phyloP scores from a whole-genome alignment of 371 early-diverging fungal genomes.

The Encephalitozoon hellem region DNA sequence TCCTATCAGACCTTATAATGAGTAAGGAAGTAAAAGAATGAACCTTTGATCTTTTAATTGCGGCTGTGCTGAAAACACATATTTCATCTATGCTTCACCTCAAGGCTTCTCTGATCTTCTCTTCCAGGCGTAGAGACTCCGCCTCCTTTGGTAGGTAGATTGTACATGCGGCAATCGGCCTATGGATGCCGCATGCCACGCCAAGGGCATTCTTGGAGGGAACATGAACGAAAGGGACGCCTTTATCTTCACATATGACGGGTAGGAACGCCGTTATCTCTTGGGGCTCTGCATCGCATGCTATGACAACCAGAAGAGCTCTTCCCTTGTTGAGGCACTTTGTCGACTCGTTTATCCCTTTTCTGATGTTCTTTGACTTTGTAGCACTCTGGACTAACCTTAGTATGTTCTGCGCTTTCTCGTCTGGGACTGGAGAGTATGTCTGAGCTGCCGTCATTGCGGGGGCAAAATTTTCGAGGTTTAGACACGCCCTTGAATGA shows the following conservation, averaged over 20 bases:
- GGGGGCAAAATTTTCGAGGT: background rate
- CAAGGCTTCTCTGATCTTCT: slow-evolving; percentile 30
- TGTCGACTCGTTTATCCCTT: slow-evolving; percentile 98
- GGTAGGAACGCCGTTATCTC: slow-evolving; percentile 91
- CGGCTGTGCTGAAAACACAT: background rate
- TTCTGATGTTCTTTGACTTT: slow-evolving; percentile 92
- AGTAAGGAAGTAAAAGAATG: background rate
- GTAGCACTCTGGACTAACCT: slow-evolving; percentile 87
- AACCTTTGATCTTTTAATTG: background rate
- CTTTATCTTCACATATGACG: slow-evolving; percentile 94
- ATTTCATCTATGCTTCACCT: background rate
- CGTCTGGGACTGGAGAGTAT: slow-evolving; percentile 63
- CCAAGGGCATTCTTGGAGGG: slow-evolving; percentile 88
- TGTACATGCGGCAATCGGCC: slow-evolving; percentile 73
- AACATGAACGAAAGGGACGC: slow-evolving; percentile 91
- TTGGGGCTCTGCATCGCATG: slow-evolving; percentile 89
- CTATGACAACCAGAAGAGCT: slow-evolving; percentile 91
- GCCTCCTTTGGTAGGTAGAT: slow-evolving; percentile 46
- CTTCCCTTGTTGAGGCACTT: slow-evolving; percentile 97
- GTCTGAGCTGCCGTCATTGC: background rate
- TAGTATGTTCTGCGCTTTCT: slow-evolving; percentile 77
- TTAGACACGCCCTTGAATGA: slow-evolving; percentile 1
- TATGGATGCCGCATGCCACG: slow-evolving; percentile 88
- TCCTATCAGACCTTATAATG: background rate
- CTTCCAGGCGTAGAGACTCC: slow-evolving; percentile 8